phyloP scores from a whole-genome alignment of 257 asterid genomes.

The Paraleonurus japonicus region DNA sequence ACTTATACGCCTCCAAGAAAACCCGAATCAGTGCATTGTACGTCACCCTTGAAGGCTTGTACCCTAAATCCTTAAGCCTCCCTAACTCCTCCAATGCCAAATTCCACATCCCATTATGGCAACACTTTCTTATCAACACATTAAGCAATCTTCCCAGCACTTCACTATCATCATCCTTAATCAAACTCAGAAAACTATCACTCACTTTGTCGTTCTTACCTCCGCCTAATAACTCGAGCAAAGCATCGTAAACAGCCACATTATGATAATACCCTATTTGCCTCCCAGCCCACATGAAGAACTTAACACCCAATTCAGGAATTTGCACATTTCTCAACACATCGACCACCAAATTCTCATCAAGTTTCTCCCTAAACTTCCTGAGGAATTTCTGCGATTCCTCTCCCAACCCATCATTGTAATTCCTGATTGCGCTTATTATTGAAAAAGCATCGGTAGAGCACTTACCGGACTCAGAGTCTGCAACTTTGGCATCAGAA shows the following conservation, averaged over 20 bases:
- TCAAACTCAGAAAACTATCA: conserved; percentile 48
- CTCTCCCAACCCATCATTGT: conserved; percentile 64
- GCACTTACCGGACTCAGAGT: conserved; percentile 41
- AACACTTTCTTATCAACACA: conserved; percentile 71
- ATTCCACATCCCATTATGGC: conserved; percentile 82
- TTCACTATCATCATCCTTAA: conserved; percentile 62
- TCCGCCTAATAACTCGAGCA: conserved; percentile 58
- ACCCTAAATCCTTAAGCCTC: conserved; percentile 83
- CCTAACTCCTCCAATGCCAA: conserved; percentile 84
- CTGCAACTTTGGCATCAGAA: conserved; percentile 37
- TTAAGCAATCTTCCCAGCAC: conserved; percentile 79
- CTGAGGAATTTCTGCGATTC: conserved; percentile 74
- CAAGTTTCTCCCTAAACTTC: conserved; percentile 63
- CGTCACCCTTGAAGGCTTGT: conserved; percentile 65
- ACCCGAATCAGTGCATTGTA: conserved; percentile 69
- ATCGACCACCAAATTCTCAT: conserved; percentile 62
- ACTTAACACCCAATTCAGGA: conserved; percentile 69
- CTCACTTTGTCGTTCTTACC: conserved; percentile 35
- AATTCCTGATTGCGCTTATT: conserved; percentile 35
- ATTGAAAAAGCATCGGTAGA: conserved; percentile 49
- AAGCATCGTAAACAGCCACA: conserved; percentile 57
- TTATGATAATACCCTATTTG: conserved; percentile 87
- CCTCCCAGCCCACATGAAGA: conserved; percentile 95
- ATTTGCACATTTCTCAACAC: conserved; percentile 60
- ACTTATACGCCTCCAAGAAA: conserved; percentile 67